Base-by-base conservation (phyloP, 805 yeast genomes). In the Zygoascus biomembranicola region DNA sequence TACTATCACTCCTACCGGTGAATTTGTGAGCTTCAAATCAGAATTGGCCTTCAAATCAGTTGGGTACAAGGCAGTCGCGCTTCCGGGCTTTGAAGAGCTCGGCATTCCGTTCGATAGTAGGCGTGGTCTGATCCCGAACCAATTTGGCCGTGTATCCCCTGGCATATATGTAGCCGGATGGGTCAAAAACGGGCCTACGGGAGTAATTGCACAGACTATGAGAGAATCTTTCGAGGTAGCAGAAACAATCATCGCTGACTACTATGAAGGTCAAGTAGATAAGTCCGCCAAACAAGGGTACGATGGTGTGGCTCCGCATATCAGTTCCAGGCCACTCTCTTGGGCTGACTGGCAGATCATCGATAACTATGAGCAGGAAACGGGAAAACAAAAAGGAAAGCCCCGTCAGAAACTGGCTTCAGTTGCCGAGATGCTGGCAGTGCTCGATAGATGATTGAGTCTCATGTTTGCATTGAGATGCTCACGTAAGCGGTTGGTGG, bases 141-240 rank as follows among this genome's bases (percentile, higher is more conserved):
- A 60, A 0, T 65, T 73, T 20, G 85, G 83, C 1, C 68, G 77
- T 42, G 59, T 56, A 39, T 61, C 66, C 31, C 70, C 64, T 1
- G 85, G 88, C 0, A 70, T 88, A 55, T 92, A 90, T 61, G 82
- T 87, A 1, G 73, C 90, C 8, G 99, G 99, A 0, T 94, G 99
- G 99, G 83, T 90, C 47, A 81, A 85, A 53, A 82, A 79, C 50
- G 95, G 96, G 0, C 86, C 96, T 8, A 77, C 78, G 31, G 99
- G 99, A 1, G 95, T 89, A 2, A 94, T 94, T 59, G 95, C 95
- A 16, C 77, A 87, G 13, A 89, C 98, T 0, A 87, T 92, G 85
- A 78, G 84, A 77, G 90, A 86, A 55, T 80, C 97, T 0, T 84
- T 84, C 57, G 77, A 80, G 8, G 83, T 92, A 0, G 92, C 89